phyloP scores from a whole-genome alignment of 2,329 filamentous ascomycete species.

The Penicillium freii region DNA sequence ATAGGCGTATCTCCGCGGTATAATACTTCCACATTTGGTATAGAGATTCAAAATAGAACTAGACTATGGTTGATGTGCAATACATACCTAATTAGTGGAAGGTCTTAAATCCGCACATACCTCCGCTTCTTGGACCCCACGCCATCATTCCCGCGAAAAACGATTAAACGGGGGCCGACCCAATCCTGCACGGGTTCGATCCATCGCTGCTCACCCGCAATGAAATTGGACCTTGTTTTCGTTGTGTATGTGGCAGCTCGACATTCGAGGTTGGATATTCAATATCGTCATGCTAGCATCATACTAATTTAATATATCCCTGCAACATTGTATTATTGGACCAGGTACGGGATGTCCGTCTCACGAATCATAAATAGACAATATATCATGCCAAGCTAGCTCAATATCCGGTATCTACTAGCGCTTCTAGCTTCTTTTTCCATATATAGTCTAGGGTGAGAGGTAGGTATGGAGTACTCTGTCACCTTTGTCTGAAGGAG shows the following conservation, averaged over 20 bases:
- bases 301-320: not conserved
- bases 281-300: not conserved
- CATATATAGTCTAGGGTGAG: constrained; percentile 3
- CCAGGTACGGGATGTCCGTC: not conserved
- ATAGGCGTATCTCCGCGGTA: not conserved
- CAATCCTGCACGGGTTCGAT: constrained; percentile 2
- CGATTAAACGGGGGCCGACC: not conserved
- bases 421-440: not conserved
- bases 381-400: not conserved
- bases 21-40: not conserved
- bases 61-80: not conserved
- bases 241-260: not conserved
- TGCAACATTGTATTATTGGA: not conserved
- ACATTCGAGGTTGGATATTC: not conserved
- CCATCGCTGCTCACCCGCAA: not conserved
- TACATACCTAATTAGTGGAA: not conserved
- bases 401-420: constrained; percentile 8
- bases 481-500: constrained; percentile 9
- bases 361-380: not conserved
- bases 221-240: not conserved
- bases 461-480: not conserved
- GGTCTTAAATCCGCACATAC: not conserved
- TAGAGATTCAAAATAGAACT: not conserved
- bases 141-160: too few species aligned
- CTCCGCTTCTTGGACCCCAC: constrained; percentile 11